A percentile compares a stretch with the other conserved stretches of the same genome.
Conservation (phyloP, 2,329 filamentous ascomycete species). For the Claviceps pusilla region DNA sequence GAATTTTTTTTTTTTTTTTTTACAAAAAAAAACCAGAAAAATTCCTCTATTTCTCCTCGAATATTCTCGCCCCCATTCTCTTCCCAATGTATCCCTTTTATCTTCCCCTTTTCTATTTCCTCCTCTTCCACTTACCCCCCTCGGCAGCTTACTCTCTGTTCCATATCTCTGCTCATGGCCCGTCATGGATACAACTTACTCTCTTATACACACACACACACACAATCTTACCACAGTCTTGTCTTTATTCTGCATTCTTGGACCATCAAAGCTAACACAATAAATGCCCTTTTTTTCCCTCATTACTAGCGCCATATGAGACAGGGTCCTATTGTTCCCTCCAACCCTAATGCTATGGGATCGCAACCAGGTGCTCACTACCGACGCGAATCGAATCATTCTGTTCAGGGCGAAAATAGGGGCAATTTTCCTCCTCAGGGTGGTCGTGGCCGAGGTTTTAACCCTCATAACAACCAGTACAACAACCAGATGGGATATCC, state of each 20-base stretch:
- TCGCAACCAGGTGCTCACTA: slow-evolving; percentile 57
- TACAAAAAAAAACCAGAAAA: neutral
- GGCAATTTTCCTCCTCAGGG: slow-evolving; percentile 36
- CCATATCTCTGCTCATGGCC: neutral
- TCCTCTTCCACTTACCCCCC: slow-evolving; percentile 3
- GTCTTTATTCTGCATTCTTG: neutral
- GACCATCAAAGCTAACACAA: slow-evolving; percentile 5
- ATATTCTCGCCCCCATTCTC: neutral
- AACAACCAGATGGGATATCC: slow-evolving; percentile 31
- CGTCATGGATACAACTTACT: neutral
- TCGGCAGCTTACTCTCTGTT: neutral
- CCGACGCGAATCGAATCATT: slow-evolving; percentile 76
- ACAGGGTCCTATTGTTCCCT: slow-evolving; percentile 46
- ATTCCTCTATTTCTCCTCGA: neutral
- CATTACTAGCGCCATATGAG: slow-evolving; percentile 48
- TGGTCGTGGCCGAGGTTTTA: slow-evolving; percentile 36
- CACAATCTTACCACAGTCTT: neutral
- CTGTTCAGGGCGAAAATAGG: slow-evolving; percentile 44
- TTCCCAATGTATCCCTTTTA: neutral
- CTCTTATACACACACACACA: neutral
- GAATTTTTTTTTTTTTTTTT: too few relatives aligned
- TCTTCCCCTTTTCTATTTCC: neutral
- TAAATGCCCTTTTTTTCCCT: neutral
- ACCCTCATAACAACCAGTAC: slow-evolving; percentile 27
- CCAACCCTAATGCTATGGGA: slow-evolving; percentile 44